These are phyloP conservation scores for Trichosporon ovoides DNA, from an alignment of 1,284 basidiomycete genomes.

Conservation along the genomic window DNA sequence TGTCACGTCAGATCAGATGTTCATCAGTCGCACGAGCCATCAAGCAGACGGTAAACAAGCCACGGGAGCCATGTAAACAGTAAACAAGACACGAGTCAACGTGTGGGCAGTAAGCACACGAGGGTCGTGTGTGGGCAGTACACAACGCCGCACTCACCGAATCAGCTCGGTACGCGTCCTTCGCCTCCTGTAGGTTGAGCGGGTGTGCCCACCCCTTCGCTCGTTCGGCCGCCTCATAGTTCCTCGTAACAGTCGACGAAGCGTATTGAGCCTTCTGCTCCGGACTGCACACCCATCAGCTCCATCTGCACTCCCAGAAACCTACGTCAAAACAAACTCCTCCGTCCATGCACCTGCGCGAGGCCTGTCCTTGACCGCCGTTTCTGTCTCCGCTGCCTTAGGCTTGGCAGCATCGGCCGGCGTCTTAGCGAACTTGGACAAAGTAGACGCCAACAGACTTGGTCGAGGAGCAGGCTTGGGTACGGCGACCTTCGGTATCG, in stretches of 20 bases:
- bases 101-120: too few relatives aligned
- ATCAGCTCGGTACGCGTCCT: slow-evolving; percentile 29
- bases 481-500: neutral
- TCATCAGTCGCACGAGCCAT: neutral
- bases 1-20: neutral
- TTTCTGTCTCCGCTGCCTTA: neutral
- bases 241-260: slow-evolving; percentile 2
- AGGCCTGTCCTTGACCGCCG: slow-evolving; percentile 11
- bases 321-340: slow-evolving; percentile 20
- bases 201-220: slow-evolving; percentile 7
- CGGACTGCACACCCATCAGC: slow-evolving; percentile 8
- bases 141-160: slow-evolving; percentile 24
- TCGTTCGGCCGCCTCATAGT: slow-evolving; percentile 8
- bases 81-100: too few relatives aligned
- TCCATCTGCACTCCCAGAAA: too few relatives aligned
- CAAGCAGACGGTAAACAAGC: neutral
- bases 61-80: too few relatives aligned
- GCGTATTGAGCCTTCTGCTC: slow-evolving; percentile 17
- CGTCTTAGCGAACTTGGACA: slow-evolving; percentile 11
- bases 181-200: slow-evolving; percentile 30
- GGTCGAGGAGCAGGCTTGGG: slow-evolving; percentile 5
- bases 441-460: slow-evolving; percentile 15
- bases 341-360: slow-evolving; percentile 18
- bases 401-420: neutral
- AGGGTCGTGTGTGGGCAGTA: too few relatives aligned